A percentile compares a stretch with the other conserved stretches of the same genome.
Evolutionary conservation across 2,329 filamentous ascomycete genomes (phyloP).

Genomic region (Paecilomyces niveus): DNA sequence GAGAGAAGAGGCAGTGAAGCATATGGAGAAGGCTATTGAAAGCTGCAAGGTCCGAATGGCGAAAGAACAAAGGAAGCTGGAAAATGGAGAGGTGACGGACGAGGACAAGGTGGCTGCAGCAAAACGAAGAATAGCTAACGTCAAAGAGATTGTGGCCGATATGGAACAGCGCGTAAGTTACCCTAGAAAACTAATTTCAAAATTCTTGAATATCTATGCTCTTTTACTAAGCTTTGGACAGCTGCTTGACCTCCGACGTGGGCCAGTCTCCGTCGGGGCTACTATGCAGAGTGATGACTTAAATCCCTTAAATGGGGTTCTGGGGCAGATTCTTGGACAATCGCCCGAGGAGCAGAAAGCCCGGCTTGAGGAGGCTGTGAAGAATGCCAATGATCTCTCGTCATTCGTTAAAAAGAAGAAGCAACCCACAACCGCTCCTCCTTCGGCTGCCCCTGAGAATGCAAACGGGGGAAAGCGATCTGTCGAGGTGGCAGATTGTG

Average conservation of each 20-base stretch:
- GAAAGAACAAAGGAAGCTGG: conserved; percentile 45
- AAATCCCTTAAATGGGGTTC: conserved; percentile 48
- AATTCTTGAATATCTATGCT: not conserved
- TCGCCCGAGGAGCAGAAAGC: conserved; percentile 47
- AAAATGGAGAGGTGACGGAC: conserved; percentile 29
- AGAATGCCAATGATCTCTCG: conserved; percentile 53
- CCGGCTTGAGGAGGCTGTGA: conserved; percentile 48
- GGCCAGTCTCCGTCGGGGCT: conserved; percentile 43
- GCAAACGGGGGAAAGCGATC: conserved; percentile 21
- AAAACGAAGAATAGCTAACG: conserved; percentile 48
- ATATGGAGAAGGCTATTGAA: conserved; percentile 56
- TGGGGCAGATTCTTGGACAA: conserved; percentile 52
- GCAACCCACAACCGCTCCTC: conserved; percentile 20
- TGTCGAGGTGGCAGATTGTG: conserved; percentile 12
- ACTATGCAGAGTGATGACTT: conserved; percentile 25
- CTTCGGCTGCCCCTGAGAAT: conserved; percentile 7
- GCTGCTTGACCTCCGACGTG: conserved; percentile 51
- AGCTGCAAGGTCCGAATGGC: conserved; percentile 49
- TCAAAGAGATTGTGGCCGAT: conserved; percentile 54
- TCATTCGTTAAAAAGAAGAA: conserved; percentile 53
- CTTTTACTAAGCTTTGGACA: conserved; percentile 18
- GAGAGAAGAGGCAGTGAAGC: conserved; percentile 49
- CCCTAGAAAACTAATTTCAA: not conserved
- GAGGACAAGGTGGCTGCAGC: conserved; percentile 32
- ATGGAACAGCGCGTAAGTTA: conserved; percentile 51